Percentiles rank a stretch among this genome's conserved stretches.
phyloP scores from a whole-genome alignment of 2,329 filamentous ascomycete genomes.

The Aspergillus alliaceus region DNA sequence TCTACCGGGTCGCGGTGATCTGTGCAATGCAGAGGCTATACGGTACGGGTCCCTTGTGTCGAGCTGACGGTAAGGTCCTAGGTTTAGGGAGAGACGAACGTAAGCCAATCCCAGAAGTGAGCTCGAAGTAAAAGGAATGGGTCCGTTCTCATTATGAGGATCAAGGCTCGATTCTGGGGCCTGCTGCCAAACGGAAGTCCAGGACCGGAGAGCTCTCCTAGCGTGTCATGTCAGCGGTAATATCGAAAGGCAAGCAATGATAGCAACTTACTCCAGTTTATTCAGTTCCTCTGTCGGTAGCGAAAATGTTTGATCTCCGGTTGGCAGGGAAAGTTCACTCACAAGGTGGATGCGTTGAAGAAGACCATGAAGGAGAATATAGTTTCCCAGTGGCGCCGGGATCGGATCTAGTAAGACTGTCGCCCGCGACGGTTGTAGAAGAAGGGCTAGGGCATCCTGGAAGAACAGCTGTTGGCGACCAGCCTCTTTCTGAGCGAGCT shows the following conservation, averaged over 20 bases:
- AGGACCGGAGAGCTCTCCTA: constrained; percentile 35
- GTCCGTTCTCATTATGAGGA: constrained; percentile 34
- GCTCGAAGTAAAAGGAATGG: constrained; percentile 36
- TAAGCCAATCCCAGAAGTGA: constrained; percentile 33
- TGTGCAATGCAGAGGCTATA: constrained; percentile 62
- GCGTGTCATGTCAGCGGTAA: not conserved
- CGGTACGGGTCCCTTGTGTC: constrained; percentile 64
- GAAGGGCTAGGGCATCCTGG: constrained; percentile 33
- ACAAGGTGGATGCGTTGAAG: constrained; percentile 63
- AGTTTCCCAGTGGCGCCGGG: constrained; percentile 61
- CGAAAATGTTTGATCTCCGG: constrained; percentile 29
- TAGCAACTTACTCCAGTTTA: constrained; percentile 30
- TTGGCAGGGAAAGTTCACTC: constrained; percentile 33
- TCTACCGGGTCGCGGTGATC: constrained; percentile 59
- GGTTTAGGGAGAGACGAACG: constrained; percentile 43
- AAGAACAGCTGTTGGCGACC: constrained; percentile 33
- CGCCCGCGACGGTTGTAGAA: constrained; percentile 31
- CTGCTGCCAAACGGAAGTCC: constrained; percentile 38
- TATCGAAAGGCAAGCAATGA: not conserved
- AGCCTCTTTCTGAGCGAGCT: constrained; percentile 26
- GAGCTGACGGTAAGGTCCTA: constrained; percentile 61
- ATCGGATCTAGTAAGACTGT: constrained; percentile 31
- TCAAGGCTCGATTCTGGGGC: constrained; percentile 37
- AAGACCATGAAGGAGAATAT: constrained; percentile 69
- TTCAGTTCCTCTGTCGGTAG: constrained; percentile 35